These are phyloP conservation scores for Naganishia antarctica DNA, from an alignment of 768 basidiomycete species.

Conservation along the genomic window DNA sequence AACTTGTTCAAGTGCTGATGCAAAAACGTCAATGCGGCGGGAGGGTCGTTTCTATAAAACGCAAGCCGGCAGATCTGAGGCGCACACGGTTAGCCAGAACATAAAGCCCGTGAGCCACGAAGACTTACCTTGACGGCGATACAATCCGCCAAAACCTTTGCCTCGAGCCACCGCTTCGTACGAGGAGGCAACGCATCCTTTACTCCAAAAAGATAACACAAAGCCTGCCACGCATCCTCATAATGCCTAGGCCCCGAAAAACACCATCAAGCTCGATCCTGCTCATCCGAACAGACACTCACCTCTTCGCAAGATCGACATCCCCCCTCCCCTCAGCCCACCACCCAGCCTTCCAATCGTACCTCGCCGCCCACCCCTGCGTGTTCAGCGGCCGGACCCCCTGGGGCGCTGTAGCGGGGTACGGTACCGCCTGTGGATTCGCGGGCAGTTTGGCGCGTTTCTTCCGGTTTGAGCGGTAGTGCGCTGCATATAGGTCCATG, in stretches of 20 bases:
- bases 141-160: constrained; percentile 91
- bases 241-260: constrained; percentile 70
- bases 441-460: constrained; percentile 66
- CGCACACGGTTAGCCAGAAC: no score
- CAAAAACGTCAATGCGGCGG: constrained; percentile 74
- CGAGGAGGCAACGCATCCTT: constrained; percentile 79
- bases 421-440: constrained; percentile 53
- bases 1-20: constrained; percentile 79
- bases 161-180: constrained; percentile 97
- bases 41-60: constrained; percentile 81
- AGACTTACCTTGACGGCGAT: constrained; percentile 77
- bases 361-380: constrained; percentile 91
- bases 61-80: constrained; percentile 87
- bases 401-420: constrained; percentile 14
- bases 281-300: constrained; percentile 38
- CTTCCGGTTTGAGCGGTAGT: constrained; percentile 83
- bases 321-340: constrained; percentile 94
- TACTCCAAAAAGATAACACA: constrained; percentile 83
- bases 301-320: constrained; percentile 88
- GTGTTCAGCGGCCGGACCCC: constrained; percentile 62
- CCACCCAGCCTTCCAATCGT: constrained; percentile 95
- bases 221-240: constrained; percentile 80
- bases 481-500: constrained; percentile 84
- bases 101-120: no score
- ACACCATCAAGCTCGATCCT: background rate